Base-by-base conservation (phyloP, 495 filamentous ascomycete species). In the Viridothelium virens region DNA sequence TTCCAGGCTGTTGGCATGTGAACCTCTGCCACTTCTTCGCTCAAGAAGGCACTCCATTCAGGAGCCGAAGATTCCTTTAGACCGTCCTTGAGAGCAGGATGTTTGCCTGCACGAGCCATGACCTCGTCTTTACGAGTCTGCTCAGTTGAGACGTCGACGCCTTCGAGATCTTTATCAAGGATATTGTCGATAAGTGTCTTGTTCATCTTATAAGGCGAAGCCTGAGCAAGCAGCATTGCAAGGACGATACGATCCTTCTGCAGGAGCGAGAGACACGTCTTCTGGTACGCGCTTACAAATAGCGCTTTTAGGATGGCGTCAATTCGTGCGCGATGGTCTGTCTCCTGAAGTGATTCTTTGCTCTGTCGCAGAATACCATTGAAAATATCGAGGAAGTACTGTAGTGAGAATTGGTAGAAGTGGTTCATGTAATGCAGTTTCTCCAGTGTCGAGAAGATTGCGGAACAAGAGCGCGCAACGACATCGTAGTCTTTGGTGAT, bases 361-460 rank as follows among this genome's bases (percentile, higher is more conserved):
- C 94, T 94, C 64, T 85, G 82, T 70, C 88, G 89, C 25, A 99
- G 84, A 44, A 99, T 93, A 0, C 89, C 87, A 73, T 95, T 86
- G 84, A 99, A 97, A 70, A 99, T 99, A 72, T 96, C 91, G 16
- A 94, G 83, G 76, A 99, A 99, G 77, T 93, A 98, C 79, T 96
- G 92, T 61, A 99, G 82, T 31, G 95, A 97, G 83, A 99, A 97
- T 71, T 97, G 94, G 75, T 99, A 99, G 80, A 97, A 97, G 80
- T 97, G 95, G 74, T 99, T 96, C 75, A 99, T 86, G 72, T 96
- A 93, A 74, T 96, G 92, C 56, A 99, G 87, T 75, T 97, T 93
- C 78, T 97, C 95, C 61, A 99, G 82, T 36, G 97, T 90, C 25
- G 94, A 91, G 78, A 97, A 97, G 34, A 97, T 92, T 61, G 92